Conservation (phyloP, 805 yeast species). For the Millerozyma miso region DNA sequence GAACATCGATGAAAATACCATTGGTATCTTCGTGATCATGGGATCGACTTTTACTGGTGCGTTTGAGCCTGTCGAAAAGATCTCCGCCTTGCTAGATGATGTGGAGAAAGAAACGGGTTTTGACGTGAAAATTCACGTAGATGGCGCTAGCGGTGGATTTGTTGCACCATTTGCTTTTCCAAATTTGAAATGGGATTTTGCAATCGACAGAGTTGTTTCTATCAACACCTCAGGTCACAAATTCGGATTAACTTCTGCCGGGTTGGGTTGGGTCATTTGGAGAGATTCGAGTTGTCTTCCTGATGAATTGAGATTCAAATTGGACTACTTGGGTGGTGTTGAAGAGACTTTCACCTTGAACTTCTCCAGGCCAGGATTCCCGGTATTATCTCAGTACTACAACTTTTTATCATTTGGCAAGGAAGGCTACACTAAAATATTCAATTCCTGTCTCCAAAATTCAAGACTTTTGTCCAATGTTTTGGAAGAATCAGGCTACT, state of each 20-base stretch:
- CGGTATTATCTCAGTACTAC: conserved; percentile 83
- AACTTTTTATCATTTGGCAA: conserved; percentile 68
- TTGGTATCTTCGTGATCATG: conserved; percentile 81
- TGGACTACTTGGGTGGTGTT: conserved; percentile 81
- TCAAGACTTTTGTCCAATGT: conserved; percentile 65
- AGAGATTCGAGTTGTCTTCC: conserved; percentile 63
- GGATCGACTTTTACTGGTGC: conserved; percentile 95
- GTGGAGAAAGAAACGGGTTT: conserved; percentile 62
- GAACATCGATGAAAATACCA: conserved; percentile 82
- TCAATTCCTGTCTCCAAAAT: conserved; percentile 59
- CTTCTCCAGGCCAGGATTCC: conserved; percentile 91
- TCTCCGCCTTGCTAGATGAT: conserved; percentile 63
- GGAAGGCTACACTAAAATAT: conserved; percentile 65
- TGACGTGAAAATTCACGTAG: conserved; percentile 82
- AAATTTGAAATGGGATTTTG: conserved; percentile 78
- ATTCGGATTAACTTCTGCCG: conserved; percentile 86
- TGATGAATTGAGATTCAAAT: conserved; percentile 65
- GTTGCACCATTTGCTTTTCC: conserved; percentile 83
- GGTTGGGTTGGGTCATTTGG: conserved; percentile 92
- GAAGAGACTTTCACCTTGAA: conserved; percentile 85
- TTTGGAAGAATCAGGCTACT: conserved; percentile 62
- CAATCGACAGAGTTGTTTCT: conserved; percentile 68
- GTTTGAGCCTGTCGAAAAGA: conserved; percentile 69
- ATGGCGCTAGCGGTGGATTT: conserved; percentile 90
- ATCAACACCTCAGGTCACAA: conserved; percentile 92